A percentile compares a stretch with the other conserved stretches of the same genome.
These are phyloP conservation scores for Pleodorina starrii DNA, from an alignment of 139 green algal genomes.

Conservation along the genomic window DNA sequence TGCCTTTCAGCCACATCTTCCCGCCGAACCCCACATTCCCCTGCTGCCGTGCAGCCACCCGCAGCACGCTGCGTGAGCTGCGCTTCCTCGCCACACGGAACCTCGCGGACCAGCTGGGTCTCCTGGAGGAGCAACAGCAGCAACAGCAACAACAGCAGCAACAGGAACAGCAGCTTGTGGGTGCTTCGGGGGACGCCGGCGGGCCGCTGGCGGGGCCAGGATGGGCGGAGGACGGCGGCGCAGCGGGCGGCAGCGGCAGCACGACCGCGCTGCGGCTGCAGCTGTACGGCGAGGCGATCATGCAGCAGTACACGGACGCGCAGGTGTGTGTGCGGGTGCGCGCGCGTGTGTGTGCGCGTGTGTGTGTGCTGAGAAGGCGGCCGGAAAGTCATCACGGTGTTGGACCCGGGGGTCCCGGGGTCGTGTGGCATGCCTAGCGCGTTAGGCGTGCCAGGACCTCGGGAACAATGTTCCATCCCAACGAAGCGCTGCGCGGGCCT, in stretches of 20 bases:
- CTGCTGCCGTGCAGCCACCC: not conserved
- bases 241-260: not conserved
- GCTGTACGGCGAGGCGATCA: slow-evolving; percentile 38
- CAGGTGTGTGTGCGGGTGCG: not conserved
- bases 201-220: too few relatives aligned
- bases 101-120: slow-evolving; percentile 39
- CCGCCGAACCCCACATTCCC: too few relatives aligned
- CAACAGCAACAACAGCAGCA: not conserved
- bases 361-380: too few relatives aligned
- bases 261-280: slow-evolving; percentile 19
- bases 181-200: not conserved
- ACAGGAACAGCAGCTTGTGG: not conserved
- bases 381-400: too few relatives aligned
- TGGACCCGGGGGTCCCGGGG: too few relatives aligned
- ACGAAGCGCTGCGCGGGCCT: too few relatives aligned
- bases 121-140: slow-evolving; percentile 17
- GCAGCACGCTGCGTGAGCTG: slow-evolving; percentile 19
- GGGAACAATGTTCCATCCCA: too few relatives aligned
- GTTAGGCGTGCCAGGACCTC: too few relatives aligned
- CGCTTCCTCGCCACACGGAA: slow-evolving; percentile 30
- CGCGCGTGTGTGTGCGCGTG: too few relatives aligned
- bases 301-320: slow-evolving; percentile 18
- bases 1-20: too few relatives aligned
- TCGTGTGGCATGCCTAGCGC: too few relatives aligned
- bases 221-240: not conserved